Conservation (phyloP, 169 alveolate species). For the Plasmodium gonderi region DNA sequence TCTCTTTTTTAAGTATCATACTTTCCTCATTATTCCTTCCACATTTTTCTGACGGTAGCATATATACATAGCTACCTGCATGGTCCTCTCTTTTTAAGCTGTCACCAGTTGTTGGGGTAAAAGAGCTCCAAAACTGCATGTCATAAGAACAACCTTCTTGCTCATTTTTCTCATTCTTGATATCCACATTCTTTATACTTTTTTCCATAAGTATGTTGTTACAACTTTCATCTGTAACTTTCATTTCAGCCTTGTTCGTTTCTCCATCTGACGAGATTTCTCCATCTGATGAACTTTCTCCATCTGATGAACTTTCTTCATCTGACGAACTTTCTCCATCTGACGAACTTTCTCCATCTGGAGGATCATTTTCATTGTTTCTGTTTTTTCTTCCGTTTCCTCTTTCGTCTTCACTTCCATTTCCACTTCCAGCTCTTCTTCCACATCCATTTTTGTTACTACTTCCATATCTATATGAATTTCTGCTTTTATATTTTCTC, state of each 20-base stretch:
- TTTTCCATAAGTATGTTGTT: no score
- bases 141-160: not conserved
- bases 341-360: not conserved
- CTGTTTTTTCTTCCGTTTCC: not conserved
- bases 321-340: not conserved
- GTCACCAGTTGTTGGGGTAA: not conserved
- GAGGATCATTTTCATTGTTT: not conserved
- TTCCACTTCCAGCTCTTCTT: not conserved
- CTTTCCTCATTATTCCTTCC: not conserved
- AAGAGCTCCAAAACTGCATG: not conserved
- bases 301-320: not conserved
- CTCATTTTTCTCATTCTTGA: not conserved
- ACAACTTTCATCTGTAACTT: not conserved
- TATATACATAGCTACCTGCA: not conserved
- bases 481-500: not conserved
- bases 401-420: not conserved
- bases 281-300: not conserved
- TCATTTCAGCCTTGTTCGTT: no score
- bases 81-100: not conserved
- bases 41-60: not conserved
- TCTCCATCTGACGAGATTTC: not conserved
- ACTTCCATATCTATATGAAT: no score
- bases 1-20: not conserved
- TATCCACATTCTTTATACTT: not conserved
- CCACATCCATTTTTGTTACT: no score